Evolutionary conservation across 257 asterid species (phyloP).

Genomic region (Ballota nigra): DNA sequence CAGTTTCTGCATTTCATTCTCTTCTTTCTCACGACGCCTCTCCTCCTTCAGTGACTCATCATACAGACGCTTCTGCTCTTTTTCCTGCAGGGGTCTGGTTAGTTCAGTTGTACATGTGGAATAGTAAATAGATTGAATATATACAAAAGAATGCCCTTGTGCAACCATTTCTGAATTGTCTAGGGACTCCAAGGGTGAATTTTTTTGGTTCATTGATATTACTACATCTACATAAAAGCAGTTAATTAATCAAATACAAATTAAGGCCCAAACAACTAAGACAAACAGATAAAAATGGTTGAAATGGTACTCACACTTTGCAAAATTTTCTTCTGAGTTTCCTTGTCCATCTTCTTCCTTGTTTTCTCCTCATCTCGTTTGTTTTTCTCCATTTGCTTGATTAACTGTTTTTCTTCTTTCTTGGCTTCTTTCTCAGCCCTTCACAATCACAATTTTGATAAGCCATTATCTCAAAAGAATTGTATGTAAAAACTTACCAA

Average conservation of each 20-base stretch:
- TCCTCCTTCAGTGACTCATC: slow-evolving; percentile 72
- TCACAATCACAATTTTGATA: slow-evolving; percentile 26
- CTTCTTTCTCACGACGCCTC: slow-evolving; percentile 71
- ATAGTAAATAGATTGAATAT: not conserved
- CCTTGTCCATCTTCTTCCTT: slow-evolving; percentile 62
- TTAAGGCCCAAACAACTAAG: not conserved
- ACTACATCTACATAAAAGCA: not conserved
- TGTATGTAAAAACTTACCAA: slow-evolving; percentile 2
- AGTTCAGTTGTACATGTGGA: slow-evolving; percentile 14
- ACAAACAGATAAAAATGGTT: not conserved
- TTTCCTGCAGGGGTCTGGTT: slow-evolving; percentile 50
- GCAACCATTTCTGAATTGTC: not conserved
- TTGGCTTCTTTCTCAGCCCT: slow-evolving; percentile 72
- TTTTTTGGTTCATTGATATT: not conserved
- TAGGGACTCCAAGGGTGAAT: not conserved
- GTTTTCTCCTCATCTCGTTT: slow-evolving; percentile 71
- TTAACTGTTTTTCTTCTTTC: slow-evolving; percentile 48
- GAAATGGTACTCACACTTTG: slow-evolving; percentile 49
- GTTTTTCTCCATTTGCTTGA: slow-evolving; percentile 78
- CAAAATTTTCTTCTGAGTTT: slow-evolving; percentile 67
- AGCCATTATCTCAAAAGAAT: slow-evolving; percentile 16
- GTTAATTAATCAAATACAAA: not conserved
- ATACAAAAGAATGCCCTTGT: not conserved
- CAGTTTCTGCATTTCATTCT: slow-evolving; percentile 59
- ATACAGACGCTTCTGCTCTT: slow-evolving; percentile 57